These are phyloP conservation scores for Pseudogymnoascus sp. DNA, from an alignment of 2,329 filamentous ascomycete genomes.

Conservation along the genomic window DNA sequence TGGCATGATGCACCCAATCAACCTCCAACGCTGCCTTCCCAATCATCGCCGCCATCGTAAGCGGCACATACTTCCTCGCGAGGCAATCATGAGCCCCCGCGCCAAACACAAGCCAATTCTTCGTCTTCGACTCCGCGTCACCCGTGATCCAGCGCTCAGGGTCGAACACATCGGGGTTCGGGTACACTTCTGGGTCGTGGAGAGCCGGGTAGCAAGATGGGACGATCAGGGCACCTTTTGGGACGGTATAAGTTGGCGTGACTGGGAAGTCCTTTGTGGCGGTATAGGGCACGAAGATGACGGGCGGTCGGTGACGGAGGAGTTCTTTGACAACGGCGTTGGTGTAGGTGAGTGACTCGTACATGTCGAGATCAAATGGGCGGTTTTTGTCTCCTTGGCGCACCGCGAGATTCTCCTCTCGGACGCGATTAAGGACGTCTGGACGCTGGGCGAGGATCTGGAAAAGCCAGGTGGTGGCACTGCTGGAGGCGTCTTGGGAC, in stretches of 20 bases:
- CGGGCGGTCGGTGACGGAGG: slow-evolving; percentile 44
- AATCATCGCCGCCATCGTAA: slow-evolving; percentile 46
- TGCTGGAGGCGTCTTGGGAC: slow-evolving; percentile 47
- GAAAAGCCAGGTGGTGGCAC: slow-evolving; percentile 46
- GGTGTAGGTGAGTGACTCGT: slow-evolving; percentile 44
- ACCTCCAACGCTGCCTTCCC: slow-evolving; percentile 44
- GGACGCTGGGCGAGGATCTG: slow-evolving; percentile 45
- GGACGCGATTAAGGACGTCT: slow-evolving; percentile 39
- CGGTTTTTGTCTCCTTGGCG: slow-evolving; percentile 36
- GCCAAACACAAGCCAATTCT: slow-evolving; percentile 49
- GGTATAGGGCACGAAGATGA: slow-evolving; percentile 48
- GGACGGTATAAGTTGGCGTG: slow-evolving; percentile 41
- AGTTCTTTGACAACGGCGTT: slow-evolving; percentile 47
- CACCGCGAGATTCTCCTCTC: slow-evolving; percentile 40
- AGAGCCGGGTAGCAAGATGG: slow-evolving; percentile 46
- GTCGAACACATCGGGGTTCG: slow-evolving; percentile 40
- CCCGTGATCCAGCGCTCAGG: slow-evolving; percentile 47
- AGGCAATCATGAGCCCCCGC: slow-evolving; percentile 45
- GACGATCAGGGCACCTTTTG: slow-evolving; percentile 43
- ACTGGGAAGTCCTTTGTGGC: slow-evolving; percentile 42
- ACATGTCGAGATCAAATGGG: slow-evolving; percentile 38
- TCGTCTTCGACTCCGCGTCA: slow-evolving; percentile 42
- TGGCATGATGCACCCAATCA: slow-evolving; percentile 45
- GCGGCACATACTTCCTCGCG: slow-evolving; percentile 41
- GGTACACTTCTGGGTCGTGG: slow-evolving; percentile 42